Evolutionary conservation across 108 stramenopile species (phyloP).

Genomic region (Craspedostauros australis): DNA sequence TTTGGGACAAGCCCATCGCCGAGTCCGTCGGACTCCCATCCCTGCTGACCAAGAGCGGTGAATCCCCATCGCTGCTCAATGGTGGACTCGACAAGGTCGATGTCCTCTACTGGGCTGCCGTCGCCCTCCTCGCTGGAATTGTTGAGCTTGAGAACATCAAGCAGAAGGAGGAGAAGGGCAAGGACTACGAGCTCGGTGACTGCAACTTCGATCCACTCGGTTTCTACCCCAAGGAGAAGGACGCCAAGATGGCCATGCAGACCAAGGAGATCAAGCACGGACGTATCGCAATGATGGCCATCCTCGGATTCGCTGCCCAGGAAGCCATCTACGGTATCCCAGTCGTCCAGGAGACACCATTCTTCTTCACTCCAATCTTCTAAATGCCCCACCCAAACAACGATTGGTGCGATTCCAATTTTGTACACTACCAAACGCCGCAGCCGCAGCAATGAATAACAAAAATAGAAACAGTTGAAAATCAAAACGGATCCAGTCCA

Average conservation of each 20-base stretch:
- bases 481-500: no score
- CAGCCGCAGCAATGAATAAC: no score
- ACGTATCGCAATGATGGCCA: conserved; percentile 86
- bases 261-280: conserved; percentile 87
- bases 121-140: conserved; percentile 36
- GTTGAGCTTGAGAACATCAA: conserved; percentile 58
- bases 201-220: conserved; percentile 73
- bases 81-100: conserved; percentile 84
- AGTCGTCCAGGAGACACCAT: conserved; percentile 73
- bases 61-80: conserved; percentile 76
- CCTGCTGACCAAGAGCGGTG: conserved; percentile 58
- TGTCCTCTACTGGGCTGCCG: conserved; percentile 71
- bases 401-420: no score
- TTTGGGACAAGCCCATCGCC: conserved; percentile 67
- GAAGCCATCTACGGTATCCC: conserved; percentile 76
- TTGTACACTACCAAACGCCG: no score
- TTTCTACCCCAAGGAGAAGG: conserved; percentile 63
- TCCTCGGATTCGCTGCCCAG: conserved; percentile 81
- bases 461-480: no score
- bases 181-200: conserved; percentile 63
- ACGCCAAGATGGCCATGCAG: conserved; percentile 56
- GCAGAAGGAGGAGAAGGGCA: conserved; percentile 58
- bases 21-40: conserved; percentile 46
- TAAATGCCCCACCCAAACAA: conserved; percentile 23
- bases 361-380: conserved; percentile 72